Conservation (phyloP, 2,329 filamentous ascomycete genomes). For the Ophiostoma pallidulum region DNA sequence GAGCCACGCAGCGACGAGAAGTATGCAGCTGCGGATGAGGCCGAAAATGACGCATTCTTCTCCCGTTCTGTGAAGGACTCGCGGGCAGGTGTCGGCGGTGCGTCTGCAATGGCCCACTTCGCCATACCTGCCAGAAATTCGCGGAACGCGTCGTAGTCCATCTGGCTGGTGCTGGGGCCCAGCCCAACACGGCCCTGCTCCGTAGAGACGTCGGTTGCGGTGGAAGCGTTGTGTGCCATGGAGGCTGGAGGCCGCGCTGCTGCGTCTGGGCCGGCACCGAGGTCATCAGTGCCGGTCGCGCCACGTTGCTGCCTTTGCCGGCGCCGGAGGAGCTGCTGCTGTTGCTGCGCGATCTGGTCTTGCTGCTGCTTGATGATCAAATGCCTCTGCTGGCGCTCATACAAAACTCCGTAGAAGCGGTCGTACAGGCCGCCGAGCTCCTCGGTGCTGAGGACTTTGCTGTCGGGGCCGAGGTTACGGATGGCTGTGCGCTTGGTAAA, state of each 20-base stretch:
- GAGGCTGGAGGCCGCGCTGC: no score
- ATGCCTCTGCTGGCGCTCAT: constrained; percentile 80
- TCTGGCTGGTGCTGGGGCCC: constrained; percentile 79
- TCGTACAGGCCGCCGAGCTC: constrained; percentile 90
- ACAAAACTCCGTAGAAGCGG: constrained; percentile 83
- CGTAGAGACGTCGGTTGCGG: constrained; percentile 39
- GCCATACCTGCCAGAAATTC: constrained; percentile 86
- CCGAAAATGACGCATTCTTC: constrained; percentile 48
- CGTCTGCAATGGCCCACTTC: constrained; percentile 88
- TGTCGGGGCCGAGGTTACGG: constrained; percentile 88
- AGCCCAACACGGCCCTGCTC: constrained; percentile 83
- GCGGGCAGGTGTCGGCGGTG: constrained; percentile 51
- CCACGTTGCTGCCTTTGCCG: constrained; percentile 43
- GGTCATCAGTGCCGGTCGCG: no score
- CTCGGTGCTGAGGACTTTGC: constrained; percentile 76
- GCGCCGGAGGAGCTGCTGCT: constrained; percentile 67
- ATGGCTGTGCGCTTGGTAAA: constrained; percentile 97
- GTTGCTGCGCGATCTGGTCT: constrained; percentile 54
- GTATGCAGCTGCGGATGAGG: constrained; percentile 35
- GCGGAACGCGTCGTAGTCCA: constrained; percentile 95
- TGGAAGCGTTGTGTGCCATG: not conserved
- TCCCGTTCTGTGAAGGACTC: constrained; percentile 40
- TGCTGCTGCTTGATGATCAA: constrained; percentile 72
- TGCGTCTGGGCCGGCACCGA: no score
- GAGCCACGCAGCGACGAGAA: constrained; percentile 49